These are phyloP conservation scores for Aspergillus conjunctus DNA, from an alignment of 495 filamentous ascomycete species.

Conservation along the genomic window DNA sequence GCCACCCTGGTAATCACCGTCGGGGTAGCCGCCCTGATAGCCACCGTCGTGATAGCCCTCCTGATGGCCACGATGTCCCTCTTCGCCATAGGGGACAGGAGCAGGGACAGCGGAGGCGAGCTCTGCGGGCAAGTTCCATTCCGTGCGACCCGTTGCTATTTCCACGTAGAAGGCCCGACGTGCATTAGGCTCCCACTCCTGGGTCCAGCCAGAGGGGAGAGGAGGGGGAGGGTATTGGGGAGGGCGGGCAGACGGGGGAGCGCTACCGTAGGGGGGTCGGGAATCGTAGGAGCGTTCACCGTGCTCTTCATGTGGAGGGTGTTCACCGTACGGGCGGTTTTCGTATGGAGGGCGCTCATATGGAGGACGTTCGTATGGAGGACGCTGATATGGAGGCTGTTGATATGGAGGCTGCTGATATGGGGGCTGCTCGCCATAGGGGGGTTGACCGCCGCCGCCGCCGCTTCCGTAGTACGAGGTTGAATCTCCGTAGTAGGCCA, in stretches of 20 bases:
- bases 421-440: too few species aligned
- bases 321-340: constrained; percentile 15
- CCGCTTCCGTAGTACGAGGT: constrained; percentile 29
- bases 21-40: constrained; percentile 8
- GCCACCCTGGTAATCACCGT: background rate
- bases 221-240: constrained; percentile 48
- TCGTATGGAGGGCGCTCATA: constrained; percentile 27
- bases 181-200: constrained; percentile 58
- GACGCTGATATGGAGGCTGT: background rate
- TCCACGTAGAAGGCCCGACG: constrained; percentile 65
- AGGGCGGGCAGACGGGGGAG: constrained; percentile 32
- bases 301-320: constrained; percentile 21
- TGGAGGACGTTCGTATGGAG: constrained; percentile 21
- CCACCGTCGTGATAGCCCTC: background rate
- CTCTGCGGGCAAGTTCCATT: constrained; percentile 57
- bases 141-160: constrained; percentile 57
- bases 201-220: constrained; percentile 60
- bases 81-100: constrained; percentile 13
- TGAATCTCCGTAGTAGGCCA: constrained; percentile 23
- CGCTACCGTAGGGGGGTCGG: constrained; percentile 14
- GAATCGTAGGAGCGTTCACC: constrained; percentile 15
- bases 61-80: background rate
- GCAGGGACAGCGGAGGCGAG: constrained; percentile 19
- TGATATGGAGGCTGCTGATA: constrained; percentile 17
- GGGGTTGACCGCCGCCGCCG: background rate